A percentile compares a stretch with the other conserved stretches of the same genome.
phyloP scores from a whole-genome alignment of 176 grass and related monocot species.

The Ensete glaucum region DNA sequence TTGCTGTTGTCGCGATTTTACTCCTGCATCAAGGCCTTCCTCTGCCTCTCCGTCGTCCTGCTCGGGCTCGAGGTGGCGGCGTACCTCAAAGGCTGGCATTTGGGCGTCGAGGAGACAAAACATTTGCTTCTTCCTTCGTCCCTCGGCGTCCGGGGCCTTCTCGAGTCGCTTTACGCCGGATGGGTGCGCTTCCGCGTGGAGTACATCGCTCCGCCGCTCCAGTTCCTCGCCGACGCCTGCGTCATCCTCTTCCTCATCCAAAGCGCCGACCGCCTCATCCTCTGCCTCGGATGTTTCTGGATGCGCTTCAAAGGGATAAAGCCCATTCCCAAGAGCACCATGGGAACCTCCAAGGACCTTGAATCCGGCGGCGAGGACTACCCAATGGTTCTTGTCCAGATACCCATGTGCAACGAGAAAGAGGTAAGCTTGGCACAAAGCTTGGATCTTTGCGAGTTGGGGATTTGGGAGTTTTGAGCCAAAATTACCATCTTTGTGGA shows the following conservation, averaged over 20 bases:
- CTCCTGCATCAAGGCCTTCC: conserved; percentile 38
- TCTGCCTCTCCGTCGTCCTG: conserved; percentile 28
- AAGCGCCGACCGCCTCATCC: conserved; percentile 39
- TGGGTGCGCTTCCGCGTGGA: conserved; percentile 29
- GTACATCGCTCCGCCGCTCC: conserved; percentile 30
- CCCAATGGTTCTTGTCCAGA: conserved; percentile 9
- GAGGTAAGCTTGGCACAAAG: not conserved
- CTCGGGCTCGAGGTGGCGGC: conserved; percentile 33
- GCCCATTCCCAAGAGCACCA: not conserved
- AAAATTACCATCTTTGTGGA: not conserved
- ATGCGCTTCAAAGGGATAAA: conserved; percentile 31
- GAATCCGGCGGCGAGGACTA: not conserved
- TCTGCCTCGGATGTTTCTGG: conserved; percentile 45
- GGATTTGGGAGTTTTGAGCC: not conserved
- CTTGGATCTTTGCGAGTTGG: not conserved
- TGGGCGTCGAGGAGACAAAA: conserved; percentile 19
- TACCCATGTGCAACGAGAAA: not conserved
- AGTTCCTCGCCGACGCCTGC: conserved; percentile 31
- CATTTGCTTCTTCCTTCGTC: conserved; percentile 18
- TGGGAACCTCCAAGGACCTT: not conserved
- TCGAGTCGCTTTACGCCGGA: conserved; percentile 22
- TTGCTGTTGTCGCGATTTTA: conserved; percentile 34
- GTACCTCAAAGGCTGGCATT: conserved; percentile 39
- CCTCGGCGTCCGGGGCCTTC: conserved; percentile 22
- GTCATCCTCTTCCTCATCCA: conserved; percentile 45